Evolutionary conservation across 352 stramenopile genomes (phyloP), one percentile per base, ranked within the genome.

Genomic region (Phytophthora europaea): DNA sequence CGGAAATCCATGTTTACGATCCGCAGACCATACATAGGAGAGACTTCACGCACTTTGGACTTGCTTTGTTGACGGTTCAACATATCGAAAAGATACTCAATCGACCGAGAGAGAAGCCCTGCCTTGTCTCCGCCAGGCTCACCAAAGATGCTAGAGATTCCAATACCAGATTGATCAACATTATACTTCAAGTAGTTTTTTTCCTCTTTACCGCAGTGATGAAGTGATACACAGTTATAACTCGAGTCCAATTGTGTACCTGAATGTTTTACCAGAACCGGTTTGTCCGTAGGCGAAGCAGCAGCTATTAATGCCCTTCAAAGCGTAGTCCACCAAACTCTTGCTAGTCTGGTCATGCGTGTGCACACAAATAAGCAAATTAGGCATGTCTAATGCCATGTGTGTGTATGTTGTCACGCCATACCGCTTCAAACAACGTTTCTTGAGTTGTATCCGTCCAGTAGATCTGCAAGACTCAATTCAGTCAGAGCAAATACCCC

Each of bases 261-360:
- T 90, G 73, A 96, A 93, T 0, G 88, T 95, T 67, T 95, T 95
- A 31, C 87, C 88, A 4, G 85, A 94, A 0, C 90, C 92, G 20
- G 92, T 98, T 62, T 97, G 89, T 1, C 93, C 93, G 63, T 98
- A 98, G 8, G 95, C 95, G 73, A 98, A 98, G 66, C 92, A 98
- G 73, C 95, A 98, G 47, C 90, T 95, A 70, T 98, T 98, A 81
- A 97, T 98, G 28, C 94, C 95, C 56, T 91, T 90, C 70, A 98
- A 68, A 6, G 92, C 87, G 53, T 98, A 96, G 61, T 98, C 91
- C 5, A 98, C 90, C 31, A 98, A 81, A 9, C 79, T 82, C 55
- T 96, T 94, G 55, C 89, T 96, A 1, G 87, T 91, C 89, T 96
- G 60, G 61, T 28, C 18, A 54, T 18, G 22, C 18, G 22, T 47